phyloP scores from a whole-genome alignment of 2,329 filamentous ascomycete species.

The Fusarium metavorans region DNA sequence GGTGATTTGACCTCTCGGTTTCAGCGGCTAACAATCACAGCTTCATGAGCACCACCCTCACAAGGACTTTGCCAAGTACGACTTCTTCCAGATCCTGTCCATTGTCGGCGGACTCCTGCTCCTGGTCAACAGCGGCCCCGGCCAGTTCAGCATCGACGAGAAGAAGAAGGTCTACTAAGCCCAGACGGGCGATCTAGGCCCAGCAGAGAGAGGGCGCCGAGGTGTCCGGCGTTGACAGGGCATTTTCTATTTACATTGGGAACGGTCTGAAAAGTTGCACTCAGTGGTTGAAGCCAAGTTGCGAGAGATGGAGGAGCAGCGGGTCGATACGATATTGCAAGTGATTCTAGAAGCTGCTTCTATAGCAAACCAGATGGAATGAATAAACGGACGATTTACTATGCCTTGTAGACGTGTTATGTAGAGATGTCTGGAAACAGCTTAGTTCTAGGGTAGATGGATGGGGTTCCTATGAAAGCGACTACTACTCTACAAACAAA shows the following conservation, averaged over 20 bases:
- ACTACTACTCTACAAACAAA: not conserved
- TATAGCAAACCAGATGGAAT: slow-evolving; percentile 33
- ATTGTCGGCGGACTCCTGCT: slow-evolving; percentile 97
- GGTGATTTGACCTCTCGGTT: not conserved
- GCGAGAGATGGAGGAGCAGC: slow-evolving; percentile 13
- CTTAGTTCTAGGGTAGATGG: not conserved
- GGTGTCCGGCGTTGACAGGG: slow-evolving; percentile 39
- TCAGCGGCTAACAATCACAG: slow-evolving; percentile 55
- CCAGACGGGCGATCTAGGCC: slow-evolving; percentile 12
- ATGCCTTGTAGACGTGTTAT: not conserved
- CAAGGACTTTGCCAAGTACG: slow-evolving; percentile 99
- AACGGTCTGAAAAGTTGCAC: slow-evolving; percentile 29
- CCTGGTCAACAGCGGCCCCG: slow-evolving; percentile 97
- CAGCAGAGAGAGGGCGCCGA: slow-evolving; percentile 21
- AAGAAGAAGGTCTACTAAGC: slow-evolving; percentile 99
- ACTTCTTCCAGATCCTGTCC: slow-evolving; percentile 99
- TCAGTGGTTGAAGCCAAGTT: slow-evolving; percentile 12
- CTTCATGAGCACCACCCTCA: slow-evolving; percentile 98
- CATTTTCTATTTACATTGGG: slow-evolving; percentile 37
- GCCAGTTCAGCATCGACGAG: slow-evolving; percentile 98
- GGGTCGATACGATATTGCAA: slow-evolving; percentile 22
- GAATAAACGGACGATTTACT: slow-evolving; percentile 35
- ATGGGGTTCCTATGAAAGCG: not conserved
- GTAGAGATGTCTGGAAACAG: not conserved
- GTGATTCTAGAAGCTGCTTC: slow-evolving; percentile 28